phyloP scores from a whole-genome alignment of 306 rosid species.

The Pachyrhizus erosus region DNA sequence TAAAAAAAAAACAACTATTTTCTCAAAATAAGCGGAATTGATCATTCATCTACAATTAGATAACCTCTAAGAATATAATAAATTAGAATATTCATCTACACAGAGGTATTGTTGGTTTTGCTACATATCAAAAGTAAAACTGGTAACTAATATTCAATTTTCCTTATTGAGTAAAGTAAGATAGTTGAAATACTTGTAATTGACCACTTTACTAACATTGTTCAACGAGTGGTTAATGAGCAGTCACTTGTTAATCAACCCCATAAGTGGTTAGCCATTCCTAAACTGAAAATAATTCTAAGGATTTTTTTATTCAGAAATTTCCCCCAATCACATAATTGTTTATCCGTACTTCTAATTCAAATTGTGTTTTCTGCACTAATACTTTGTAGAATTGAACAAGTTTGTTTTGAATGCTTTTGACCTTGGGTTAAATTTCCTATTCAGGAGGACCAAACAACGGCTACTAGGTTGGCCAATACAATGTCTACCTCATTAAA shows the following conservation, averaged over 20 bases:
- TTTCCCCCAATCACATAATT: background rate
- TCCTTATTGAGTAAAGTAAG: background rate
- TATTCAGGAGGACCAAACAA: conserved; percentile 76
- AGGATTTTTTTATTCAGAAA: background rate
- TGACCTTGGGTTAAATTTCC: conserved; percentile 40
- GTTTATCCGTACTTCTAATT: background rate
- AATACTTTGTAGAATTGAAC: background rate
- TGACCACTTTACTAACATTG: background rate
- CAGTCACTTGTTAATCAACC: background rate
- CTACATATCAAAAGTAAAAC: background rate
- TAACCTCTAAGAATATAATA: background rate
- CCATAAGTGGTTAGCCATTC: background rate
- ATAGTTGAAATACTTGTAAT: background rate
- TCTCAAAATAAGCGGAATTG: background rate
- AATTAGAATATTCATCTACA: background rate
- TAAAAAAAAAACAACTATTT: background rate
- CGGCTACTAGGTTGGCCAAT: conserved; percentile 71
- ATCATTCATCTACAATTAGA: background rate
- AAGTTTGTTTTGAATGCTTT: conserved; percentile 30
- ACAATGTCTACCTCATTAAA: conserved; percentile 78
- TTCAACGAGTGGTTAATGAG: background rate
- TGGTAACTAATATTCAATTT: background rate
- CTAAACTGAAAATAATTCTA: background rate
- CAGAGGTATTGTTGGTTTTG: background rate
- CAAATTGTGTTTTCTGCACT: conserved; percentile 4